A percentile compares a stretch with the other conserved stretches of the same genome.
Evolutionary conservation across 495 filamentous ascomycete species (phyloP).

Genomic region (Pyrenula massariospora): DNA sequence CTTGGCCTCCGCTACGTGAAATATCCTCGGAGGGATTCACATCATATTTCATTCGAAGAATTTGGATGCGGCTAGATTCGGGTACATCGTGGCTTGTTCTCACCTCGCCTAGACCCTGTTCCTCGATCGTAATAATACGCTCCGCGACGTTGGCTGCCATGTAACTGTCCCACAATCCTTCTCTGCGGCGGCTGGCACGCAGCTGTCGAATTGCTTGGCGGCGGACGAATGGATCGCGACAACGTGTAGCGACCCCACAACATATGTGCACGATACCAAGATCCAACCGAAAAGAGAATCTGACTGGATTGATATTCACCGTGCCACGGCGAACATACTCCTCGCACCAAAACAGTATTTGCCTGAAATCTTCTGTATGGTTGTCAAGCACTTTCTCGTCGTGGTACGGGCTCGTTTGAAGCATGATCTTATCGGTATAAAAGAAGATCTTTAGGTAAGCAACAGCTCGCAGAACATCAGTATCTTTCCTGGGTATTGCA

Average conservation of each 20-base stretch:
- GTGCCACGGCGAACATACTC: background rate
- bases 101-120: conserved; percentile 1
- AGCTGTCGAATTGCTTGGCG: conserved; percentile 1
- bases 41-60: background rate
- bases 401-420: background rate
- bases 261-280: background rate
- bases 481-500: background rate
- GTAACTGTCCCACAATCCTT: conserved; percentile 6
- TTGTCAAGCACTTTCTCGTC: background rate
- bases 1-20: background rate
- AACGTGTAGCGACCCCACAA: conserved; percentile 4
- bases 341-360: background rate
- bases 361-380: background rate
- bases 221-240: conserved; percentile 5
- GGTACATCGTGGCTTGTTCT: background rate
- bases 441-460: background rate
- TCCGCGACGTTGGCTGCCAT: conserved; percentile 2
- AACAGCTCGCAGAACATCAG: background rate
- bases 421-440: background rate
- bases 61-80: background rate
- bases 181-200: conserved; percentile 1
- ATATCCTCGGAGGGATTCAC: background rate
- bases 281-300: conserved; percentile 1
- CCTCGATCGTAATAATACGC: conserved; percentile 3
- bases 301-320: background rate